These are phyloP conservation scores for Trichoderma citrinoviride DNA, from an alignment of 2,329 filamentous ascomycete species.

Conservation along the genomic window DNA sequence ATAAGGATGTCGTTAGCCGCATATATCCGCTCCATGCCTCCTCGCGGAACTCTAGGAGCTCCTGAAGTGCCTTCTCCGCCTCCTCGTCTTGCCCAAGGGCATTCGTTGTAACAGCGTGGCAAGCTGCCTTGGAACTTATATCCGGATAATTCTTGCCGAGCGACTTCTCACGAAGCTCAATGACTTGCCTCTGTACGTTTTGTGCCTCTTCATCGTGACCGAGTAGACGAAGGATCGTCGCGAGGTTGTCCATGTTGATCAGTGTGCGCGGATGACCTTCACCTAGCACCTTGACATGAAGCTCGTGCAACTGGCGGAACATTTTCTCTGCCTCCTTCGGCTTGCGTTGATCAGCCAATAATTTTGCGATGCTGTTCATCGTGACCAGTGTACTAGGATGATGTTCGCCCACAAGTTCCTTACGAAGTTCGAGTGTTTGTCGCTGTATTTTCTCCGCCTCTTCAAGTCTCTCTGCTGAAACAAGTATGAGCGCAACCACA, in stretches of 20 bases:
- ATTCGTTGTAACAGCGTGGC: too few relatives aligned
- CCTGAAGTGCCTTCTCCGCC: too few relatives aligned
- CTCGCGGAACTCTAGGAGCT: too few relatives aligned
- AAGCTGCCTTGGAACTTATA: too few relatives aligned
- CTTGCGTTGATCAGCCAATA: not conserved
- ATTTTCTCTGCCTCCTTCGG: not conserved
- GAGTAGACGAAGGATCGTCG: slow-evolving; percentile 37
- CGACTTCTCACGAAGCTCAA: not conserved
- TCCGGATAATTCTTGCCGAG: not conserved
- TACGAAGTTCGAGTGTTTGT: not conserved
- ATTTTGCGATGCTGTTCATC: not conserved
- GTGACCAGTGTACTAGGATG: slow-evolving; percentile 3
- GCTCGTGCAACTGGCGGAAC: not conserved
- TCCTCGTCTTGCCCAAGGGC: too few relatives aligned
- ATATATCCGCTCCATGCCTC: too few relatives aligned
- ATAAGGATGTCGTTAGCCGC: too few relatives aligned
- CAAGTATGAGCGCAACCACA: not conserved
- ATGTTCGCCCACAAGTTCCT: not conserved
- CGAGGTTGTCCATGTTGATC: not conserved
- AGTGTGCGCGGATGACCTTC: not conserved
- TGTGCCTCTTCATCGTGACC: not conserved
- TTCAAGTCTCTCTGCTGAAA: not conserved
- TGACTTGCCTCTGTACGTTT: not conserved
- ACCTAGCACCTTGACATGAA: not conserved
- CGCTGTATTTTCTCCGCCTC: slow-evolving; percentile 4